Evolutionary conservation across 805 yeast genomes (phyloP).

Genomic region (Metschnikowia amazonensis): DNA sequence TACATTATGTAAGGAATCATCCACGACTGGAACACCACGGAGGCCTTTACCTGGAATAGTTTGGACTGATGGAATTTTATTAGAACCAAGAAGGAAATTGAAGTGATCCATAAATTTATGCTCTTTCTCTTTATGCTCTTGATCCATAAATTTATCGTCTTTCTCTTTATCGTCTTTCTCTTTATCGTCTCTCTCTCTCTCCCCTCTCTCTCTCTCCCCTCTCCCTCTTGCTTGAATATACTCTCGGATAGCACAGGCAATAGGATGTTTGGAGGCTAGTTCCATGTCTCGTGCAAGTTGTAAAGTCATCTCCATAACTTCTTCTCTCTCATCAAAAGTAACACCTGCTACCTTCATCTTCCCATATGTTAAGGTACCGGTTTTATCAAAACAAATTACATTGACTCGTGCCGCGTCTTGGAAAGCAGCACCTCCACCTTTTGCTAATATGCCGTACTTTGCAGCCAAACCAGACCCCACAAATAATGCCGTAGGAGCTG

Average conservation of each 20-base stretch:
- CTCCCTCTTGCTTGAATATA: constrained; percentile 25
- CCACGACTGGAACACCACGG: constrained; percentile 37
- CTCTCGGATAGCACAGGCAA: constrained; percentile 53
- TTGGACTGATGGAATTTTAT: constrained; percentile 44
- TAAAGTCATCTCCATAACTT: constrained; percentile 23
- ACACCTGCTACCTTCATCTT: constrained; percentile 54
- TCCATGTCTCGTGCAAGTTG: constrained; percentile 61
- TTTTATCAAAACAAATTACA: constrained; percentile 71
- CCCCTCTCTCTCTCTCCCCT: background rate
- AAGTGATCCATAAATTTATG: too few species aligned
- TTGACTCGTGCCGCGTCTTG: constrained; percentile 67
- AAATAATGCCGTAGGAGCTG: constrained; percentile 80
- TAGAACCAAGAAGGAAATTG: constrained; percentile 19
- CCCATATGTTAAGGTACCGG: constrained; percentile 75
- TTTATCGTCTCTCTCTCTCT: background rate
- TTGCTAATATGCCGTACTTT: constrained; percentile 66
- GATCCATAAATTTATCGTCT: background rate
- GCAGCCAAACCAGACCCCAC: constrained; percentile 81
- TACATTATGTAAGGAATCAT: constrained; percentile 17
- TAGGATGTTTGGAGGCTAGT: constrained; percentile 62
- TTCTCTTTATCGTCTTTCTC: background rate
- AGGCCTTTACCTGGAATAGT: constrained; percentile 62
- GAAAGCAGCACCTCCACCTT: constrained; percentile 81
- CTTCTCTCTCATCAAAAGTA: constrained; percentile 20
- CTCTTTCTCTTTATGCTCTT: too few species aligned